phyloP scores from a whole-genome alignment of 2,329 filamentous ascomycete genomes.

The Ceratocystis variospora region DNA sequence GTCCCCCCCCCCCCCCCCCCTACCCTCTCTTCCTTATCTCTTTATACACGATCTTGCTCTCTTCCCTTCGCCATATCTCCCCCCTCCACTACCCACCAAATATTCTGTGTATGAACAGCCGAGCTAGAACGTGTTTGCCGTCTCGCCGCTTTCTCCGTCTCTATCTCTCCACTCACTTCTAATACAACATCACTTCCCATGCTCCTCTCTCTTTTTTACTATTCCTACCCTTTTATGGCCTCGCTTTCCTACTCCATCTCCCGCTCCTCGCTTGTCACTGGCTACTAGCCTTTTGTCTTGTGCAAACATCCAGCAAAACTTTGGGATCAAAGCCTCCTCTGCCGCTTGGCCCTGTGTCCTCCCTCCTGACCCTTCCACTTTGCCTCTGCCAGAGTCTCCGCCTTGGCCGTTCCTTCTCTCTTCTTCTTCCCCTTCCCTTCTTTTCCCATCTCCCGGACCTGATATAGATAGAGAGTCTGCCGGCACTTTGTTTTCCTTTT shows the following conservation, averaged over 20 bases:
- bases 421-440: background rate
- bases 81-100: background rate
- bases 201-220: background rate
- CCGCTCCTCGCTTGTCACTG: background rate
- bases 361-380: background rate
- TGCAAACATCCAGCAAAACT: constrained; percentile 1
- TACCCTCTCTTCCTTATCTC: background rate
- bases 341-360: background rate
- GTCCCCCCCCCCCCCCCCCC: background rate
- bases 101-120: constrained; percentile 13
- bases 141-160: background rate
- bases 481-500: constrained; percentile 2
- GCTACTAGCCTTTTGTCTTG: background rate
- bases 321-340: constrained; percentile 4
- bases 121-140: constrained; percentile 12
- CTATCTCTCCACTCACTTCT: background rate
- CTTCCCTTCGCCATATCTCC: background rate
- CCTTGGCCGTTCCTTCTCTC: background rate
- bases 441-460: background rate
- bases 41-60: background rate
- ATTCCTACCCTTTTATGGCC: background rate
- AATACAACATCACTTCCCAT: background rate
- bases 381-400: background rate
- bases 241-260: background rate
- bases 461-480: background rate